Evolutionary conservation across 257 asterid species (phyloP), one percentile per base, ranked within the genome.

Genomic region (Capsicum baccatum): DNA sequence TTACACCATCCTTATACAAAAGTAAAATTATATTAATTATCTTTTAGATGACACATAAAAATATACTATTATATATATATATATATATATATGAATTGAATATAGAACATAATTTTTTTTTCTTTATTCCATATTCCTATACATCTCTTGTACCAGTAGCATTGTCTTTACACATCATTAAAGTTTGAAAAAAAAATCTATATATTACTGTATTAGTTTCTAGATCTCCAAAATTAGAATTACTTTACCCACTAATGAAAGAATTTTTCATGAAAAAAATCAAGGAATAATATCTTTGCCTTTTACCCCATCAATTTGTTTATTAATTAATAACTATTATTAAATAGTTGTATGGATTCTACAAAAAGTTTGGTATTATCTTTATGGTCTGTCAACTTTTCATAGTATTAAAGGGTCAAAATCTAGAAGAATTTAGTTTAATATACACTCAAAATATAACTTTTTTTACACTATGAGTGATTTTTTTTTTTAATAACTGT

Each of bases 231-330:
- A 26, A 76, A 76, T 35, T 76, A 52, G 2, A 69, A 42, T 8
- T 69, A 42, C 78, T 3, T 52, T 26, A 7, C 14, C 81, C 81
- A 76, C 81, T 76, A 76, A 54, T 52, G 15, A 54, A 76, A 52
- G 9, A 33, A 3, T 13, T 13, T 76, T 52, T 54, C 48, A 76
- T 26, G 81, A 76, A 76, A 26, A 54, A 76, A 14, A 74, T 76
- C 26, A 76, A 26, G 64, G 50, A 76, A 76, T 76, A 76, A 54
- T 76, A 76, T 76, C 47, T 76, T 76, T 76, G 48, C 81, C 26
- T 52, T 52, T 52, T 47, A 14, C 11, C n/a, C 6, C 11, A 21
- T 74, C 21, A 12, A 33, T 26, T 9, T 3, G 2, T 39, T 9
- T 66, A 66, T 8, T 21, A n/a, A 73, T 48, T 6, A 21, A 73